Conservation (phyloP, 176 grass and related monocot genomes). For the Aegilops longissima region DNA sequence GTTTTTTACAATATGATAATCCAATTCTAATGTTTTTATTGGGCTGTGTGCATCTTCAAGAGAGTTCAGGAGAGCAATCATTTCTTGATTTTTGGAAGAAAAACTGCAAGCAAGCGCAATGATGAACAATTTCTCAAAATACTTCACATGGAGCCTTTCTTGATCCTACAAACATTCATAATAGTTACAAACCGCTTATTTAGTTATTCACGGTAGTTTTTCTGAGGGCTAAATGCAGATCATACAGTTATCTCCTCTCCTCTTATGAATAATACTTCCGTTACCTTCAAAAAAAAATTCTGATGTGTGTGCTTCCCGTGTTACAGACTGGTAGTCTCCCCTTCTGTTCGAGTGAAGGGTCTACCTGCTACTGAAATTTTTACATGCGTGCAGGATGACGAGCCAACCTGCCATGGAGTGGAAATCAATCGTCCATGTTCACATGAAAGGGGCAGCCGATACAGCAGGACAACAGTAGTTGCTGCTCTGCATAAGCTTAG, state of each 20-base stretch:
- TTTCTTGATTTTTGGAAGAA: too few relatives aligned
- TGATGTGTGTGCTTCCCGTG: too few relatives aligned
- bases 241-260: neutral
- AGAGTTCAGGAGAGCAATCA: too few relatives aligned
- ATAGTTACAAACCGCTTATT: too few relatives aligned
- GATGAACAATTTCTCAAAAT: too few relatives aligned
- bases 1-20: too few relatives aligned
- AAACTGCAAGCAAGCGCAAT: too few relatives aligned
- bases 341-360: neutral
- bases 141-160: too few relatives aligned
- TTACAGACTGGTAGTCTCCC: neutral
- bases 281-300: neutral
- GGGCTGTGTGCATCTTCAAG: too few relatives aligned
- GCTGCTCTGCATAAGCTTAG: constrained; percentile 57
- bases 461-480: constrained; percentile 65
- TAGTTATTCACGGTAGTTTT: neutral
- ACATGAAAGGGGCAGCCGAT: constrained; percentile 8
- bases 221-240: neutral
- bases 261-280: constrained; percentile 1
- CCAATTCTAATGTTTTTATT: too few relatives aligned
- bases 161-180: too few relatives aligned
- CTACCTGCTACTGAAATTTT: neutral
- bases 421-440: constrained; percentile 33
- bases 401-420: constrained; percentile 53
- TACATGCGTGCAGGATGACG: constrained; percentile 55